Percentiles rank a stretch among this genome's conserved stretches.
Evolutionary conservation across 257 asterid species (phyloP).

Genomic region (Scutellaria baicalensis): DNA sequence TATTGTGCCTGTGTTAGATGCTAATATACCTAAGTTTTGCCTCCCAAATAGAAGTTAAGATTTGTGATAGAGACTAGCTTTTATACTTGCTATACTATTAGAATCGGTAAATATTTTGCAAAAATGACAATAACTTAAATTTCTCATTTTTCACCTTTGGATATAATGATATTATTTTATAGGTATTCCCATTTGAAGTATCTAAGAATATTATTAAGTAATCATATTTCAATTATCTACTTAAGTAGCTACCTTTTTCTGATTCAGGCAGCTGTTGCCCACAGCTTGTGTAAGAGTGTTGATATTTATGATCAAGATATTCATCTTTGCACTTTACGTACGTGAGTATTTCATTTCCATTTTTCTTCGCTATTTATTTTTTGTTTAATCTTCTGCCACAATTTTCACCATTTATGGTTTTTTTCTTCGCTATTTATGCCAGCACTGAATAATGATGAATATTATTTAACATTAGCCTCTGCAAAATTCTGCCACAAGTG

Average conservation of each 20-base stretch:
- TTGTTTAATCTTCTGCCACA: neutral
- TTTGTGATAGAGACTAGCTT: neutral
- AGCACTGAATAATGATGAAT: too few species aligned
- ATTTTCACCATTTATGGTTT: neutral
- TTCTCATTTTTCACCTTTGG: neutral
- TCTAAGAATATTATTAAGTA: neutral
- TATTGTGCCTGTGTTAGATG: neutral
- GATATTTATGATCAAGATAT: slow-evolving; percentile 93
- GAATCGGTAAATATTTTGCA: neutral
- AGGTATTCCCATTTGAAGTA: neutral
- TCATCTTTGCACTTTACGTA: slow-evolving; percentile 71
- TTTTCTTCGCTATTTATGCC: too few species aligned
- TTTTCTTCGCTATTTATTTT: neutral
- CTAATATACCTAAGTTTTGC: neutral
- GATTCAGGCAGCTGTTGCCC: slow-evolving; percentile 84
- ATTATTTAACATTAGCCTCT: too few species aligned
- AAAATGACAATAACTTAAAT: neutral
- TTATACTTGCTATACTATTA: neutral
- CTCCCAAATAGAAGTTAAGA: neutral
- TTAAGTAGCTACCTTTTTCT: slow-evolving; percentile 6
- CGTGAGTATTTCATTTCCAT: slow-evolving; percentile 44
- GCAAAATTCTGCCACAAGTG: too few species aligned
- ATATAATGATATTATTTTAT: neutral
- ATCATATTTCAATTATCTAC: slow-evolving; percentile 2
- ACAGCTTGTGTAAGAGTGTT: slow-evolving; percentile 69